A percentile compares a stretch with the other conserved stretches of the same genome.
Evolutionary conservation across 768 basidiomycete species (phyloP).

Genomic region (Mycena filopes): DNA sequence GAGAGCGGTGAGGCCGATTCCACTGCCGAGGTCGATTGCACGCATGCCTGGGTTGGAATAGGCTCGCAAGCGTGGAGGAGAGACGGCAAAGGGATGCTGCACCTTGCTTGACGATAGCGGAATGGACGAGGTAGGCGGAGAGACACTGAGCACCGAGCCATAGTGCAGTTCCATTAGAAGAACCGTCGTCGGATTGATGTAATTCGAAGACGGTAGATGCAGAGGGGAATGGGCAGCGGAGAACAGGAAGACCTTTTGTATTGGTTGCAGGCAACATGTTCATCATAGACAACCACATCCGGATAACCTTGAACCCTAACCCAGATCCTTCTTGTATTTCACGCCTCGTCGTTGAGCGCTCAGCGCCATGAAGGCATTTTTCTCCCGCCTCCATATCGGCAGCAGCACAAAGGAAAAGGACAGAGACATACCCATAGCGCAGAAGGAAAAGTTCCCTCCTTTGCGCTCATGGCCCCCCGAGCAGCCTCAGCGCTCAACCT

Average conservation of each 20-base stretch:
- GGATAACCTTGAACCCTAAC: no score
- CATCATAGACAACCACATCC: no score
- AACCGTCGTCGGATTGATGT: constrained; percentile 67
- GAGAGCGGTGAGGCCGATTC: constrained; percentile 72
- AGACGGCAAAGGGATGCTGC: neutral
- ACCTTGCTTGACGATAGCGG: constrained; percentile 28
- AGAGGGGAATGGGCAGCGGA: constrained; percentile 58
- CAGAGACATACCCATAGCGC: constrained; percentile 50
- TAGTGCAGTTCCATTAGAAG: constrained; percentile 82
- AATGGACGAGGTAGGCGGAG: constrained; percentile 64
- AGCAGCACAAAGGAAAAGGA: constrained; percentile 75
- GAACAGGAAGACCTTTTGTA: constrained; percentile 74
- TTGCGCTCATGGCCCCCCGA: constrained; percentile 71
- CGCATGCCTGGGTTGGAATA: constrained; percentile 41
- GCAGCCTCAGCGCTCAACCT: constrained; percentile 46
- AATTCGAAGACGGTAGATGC: constrained; percentile 53
- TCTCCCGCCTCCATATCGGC: constrained; percentile 78
- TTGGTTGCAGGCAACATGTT: constrained; percentile 61
- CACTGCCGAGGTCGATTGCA: constrained; percentile 84
- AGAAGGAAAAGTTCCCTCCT: constrained; percentile 77
- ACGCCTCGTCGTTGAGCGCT: no score
- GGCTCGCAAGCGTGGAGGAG: neutral
- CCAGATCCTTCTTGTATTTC: no score
- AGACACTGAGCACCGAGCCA: constrained; percentile 89
- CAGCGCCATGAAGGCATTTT: constrained; percentile 80